Evolutionary conservation across 306 rosid genomes (phyloP), one percentile per base, ranked within the genome.

Genomic region (Quercus aquifolioides): DNA sequence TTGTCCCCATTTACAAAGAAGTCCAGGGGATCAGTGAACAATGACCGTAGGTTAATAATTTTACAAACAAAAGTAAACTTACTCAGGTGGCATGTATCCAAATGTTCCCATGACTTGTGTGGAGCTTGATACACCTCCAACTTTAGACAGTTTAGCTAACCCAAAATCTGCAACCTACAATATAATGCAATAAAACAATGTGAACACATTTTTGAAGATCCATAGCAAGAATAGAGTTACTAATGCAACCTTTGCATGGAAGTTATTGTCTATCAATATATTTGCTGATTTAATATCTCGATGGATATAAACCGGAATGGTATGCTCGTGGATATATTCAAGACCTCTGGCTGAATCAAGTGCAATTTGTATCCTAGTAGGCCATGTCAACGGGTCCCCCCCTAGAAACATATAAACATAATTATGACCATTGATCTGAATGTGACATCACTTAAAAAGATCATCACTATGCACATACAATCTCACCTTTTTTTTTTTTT

Each of bases 331-430:
- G 84, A 95, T 93, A 84, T 93, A 93, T 83, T 95, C 99, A 31
- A 95, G 97, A 68, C 99, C 99, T 87, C 98, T 88, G 38, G 99
- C 98, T 25, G 99, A 93, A 87, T 95, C 99, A 81, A 95, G 80
- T 46, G 98, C 98, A 84, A 95, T 90, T 84, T 93, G 99, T 76
- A 95, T 94, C 76, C 99, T 88, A 38, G 85, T 82, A 82, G 96
- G 79, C 99, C 99, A 95, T 58, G 96, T 84, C 64, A 95, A 54
- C 2, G 94, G 96, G 60, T 95, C 93, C 82, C 90, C 85, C 83
- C 78, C 99, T 93, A 81, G 80, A 33, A 74, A 78, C 76, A 56
- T 51, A 64, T 13, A 46, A 79, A 73, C 35, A 71, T 17, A 67
- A 49, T 55, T n/a, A 78, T 72, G 76, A 57, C 26, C 74, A 73